Base-by-base conservation (phyloP, 352 stramenopile genomes). In the Globisporangium rhizosaccharum region DNA sequence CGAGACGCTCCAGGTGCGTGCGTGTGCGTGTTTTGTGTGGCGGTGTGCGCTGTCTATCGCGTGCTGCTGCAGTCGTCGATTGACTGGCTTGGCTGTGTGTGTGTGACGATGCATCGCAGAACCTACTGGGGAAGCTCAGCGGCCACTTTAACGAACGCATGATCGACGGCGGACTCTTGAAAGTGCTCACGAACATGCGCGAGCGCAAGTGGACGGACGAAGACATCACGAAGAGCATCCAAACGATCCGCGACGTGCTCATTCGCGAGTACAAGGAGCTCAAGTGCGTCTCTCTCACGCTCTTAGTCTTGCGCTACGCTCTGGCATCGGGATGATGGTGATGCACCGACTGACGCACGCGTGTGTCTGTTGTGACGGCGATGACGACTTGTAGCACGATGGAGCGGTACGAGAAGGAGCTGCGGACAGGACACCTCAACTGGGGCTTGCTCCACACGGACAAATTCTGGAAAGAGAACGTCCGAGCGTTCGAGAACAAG, bases 391-490 rank as follows among this genome's bases (percentile, higher is more conserved):
- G 47, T 68, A 97, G 85, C 59, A 97, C 94, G 36, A 98, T 97
- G 89, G 96, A 98, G 68, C 88, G 96, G 11, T 99, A 98, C 68
- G 90, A 96, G 64, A 97, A 97, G 68, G 94, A 99, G 71, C 75
- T 99, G 10, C 87, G 94, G 59, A 97, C 92, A 30, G 96, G 96
- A 12, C 80, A 91, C 47, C 68, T 99, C 7, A 88, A 97, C 73
- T 99, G 96, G 96, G 96, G 96, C 30, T 80, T 97, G 33, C 80
- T 97, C 18, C 97, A 99, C 76, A 98, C 94, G 42, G 96, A 99
- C 71, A 97, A 97, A 57, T 99, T 99, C 71, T 99, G 97, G 94
- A 96, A 97, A 62, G 96, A 99, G 71, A 98, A 99, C 78, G 96
- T 96, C 41, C 96, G 96, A 71, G 91, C 93, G 62, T 96, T 99